A percentile compares a stretch with the other conserved stretches of the same genome.
phyloP scores from a whole-genome alignment of 768 basidiomycete genomes.

The Lactifluus hygrophoroides region DNA sequence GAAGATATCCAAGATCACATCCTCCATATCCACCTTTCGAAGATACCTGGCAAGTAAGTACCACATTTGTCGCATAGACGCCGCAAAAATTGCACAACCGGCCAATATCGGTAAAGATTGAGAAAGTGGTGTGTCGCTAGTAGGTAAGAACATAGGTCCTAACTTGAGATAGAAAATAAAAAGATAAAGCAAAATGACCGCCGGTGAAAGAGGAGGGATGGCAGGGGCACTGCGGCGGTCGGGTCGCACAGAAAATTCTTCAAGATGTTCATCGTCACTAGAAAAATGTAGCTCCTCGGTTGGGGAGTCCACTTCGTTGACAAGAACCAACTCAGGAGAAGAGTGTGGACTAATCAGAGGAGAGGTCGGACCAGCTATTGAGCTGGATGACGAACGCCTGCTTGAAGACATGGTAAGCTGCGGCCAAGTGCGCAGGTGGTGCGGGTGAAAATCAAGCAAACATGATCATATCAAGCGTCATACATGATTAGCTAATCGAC shows the following conservation, averaged over 20 bases:
- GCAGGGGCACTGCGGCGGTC: constrained; percentile 29
- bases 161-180: constrained; percentile 61
- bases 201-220: constrained; percentile 47
- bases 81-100: constrained; percentile 48
- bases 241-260: constrained; percentile 22
- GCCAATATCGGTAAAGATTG: constrained; percentile 42
- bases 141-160: constrained; percentile 56
- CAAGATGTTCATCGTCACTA: constrained; percentile 41
- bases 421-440: neutral
- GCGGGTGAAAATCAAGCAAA: too few relatives aligned
- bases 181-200: constrained; percentile 59
- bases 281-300: constrained; percentile 27
- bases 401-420: constrained; percentile 10
- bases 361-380: neutral
- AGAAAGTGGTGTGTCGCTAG: constrained; percentile 39
- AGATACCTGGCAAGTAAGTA: constrained; percentile 72
- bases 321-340: constrained; percentile 50
- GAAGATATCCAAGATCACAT: constrained; percentile 54
- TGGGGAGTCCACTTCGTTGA: constrained; percentile 44
- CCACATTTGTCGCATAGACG: constrained; percentile 60
- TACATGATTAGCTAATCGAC: too few relatives aligned
- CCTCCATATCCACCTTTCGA: constrained; percentile 54
- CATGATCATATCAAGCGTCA: too few relatives aligned
- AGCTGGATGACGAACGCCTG: constrained; percentile 9
- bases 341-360: neutral